These are phyloP conservation scores for Aspergillus fischeri DNA, from an alignment of 2,329 filamentous ascomycete species.

Conservation along the genomic window DNA sequence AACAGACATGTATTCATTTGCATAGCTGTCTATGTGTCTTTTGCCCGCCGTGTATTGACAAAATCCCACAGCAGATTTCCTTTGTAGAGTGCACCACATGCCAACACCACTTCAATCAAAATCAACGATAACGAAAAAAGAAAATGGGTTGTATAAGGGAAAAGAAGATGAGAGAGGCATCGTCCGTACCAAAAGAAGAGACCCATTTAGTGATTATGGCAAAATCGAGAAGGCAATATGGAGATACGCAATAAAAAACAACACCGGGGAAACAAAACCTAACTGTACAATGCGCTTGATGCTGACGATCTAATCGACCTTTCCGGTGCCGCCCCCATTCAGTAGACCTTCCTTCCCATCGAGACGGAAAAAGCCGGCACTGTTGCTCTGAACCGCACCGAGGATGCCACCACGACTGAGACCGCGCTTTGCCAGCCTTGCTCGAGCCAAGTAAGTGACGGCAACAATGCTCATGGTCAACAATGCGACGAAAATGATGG, in stretches of 20 bases:
- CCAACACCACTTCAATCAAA: slow-evolving; percentile 1
- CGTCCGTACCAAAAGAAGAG: slow-evolving; percentile 9
- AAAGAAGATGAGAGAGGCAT: slow-evolving; percentile 14
- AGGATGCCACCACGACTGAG: slow-evolving; percentile 32
- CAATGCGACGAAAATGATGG: slow-evolving; percentile 40
- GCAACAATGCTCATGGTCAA: slow-evolving; percentile 34
- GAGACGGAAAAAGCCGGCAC: slow-evolving; percentile 44
- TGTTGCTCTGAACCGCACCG: slow-evolving; percentile 28
- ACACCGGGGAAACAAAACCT: slow-evolving; percentile 17
- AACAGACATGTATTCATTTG: not conserved
- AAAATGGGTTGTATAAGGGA: slow-evolving; percentile 1
- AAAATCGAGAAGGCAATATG: not conserved
- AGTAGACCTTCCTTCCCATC: slow-evolving; percentile 47
- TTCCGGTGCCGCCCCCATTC: slow-evolving; percentile 41
- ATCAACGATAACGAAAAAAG: not conserved
- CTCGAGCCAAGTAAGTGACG: slow-evolving; percentile 31
- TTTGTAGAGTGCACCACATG: not conserved
- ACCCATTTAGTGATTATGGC: not conserved
- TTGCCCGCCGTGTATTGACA: not conserved
- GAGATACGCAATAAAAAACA: slow-evolving; percentile 8
- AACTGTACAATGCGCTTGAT: slow-evolving; percentile 27
- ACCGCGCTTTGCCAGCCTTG: slow-evolving; percentile 26
- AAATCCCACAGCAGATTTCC: not conserved
- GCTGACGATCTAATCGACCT: slow-evolving; percentile 41
- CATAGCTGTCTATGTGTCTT: not conserved